Evolutionary conservation across 2,329 filamentous ascomycete genomes (phyloP), one percentile per base, ranked within the genome.

Genomic region (Xylaria sp.): DNA sequence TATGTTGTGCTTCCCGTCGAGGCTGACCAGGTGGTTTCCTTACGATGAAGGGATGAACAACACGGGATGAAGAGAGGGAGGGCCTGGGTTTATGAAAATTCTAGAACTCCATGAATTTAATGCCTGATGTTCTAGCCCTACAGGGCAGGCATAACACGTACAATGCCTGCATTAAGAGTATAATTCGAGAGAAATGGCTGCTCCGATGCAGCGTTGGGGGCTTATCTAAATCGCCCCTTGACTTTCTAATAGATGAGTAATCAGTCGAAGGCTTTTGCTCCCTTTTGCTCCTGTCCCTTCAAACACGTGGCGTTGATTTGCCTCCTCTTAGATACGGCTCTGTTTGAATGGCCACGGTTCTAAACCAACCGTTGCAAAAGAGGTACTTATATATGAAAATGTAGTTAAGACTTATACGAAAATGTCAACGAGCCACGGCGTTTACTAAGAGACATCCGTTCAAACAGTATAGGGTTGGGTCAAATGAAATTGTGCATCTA

Each of bases 11-110:
- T 71, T 1, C 72, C 71, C 0, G 68, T 71, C 0, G 69, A 72
- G 6, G 72, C 68, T 4, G 72, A 78, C 20, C 69, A 72, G 67
- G 73, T 7, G 76, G 63, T 38, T 75, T 3, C 60, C 58, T 3
- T 79, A 79, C 61, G 67, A 72, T 38, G 71, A 71, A 56, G 77
- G 0, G 57, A 68, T 20, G 71, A 74, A 33, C 76, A 75, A 11
- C 75, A 76, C 0, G 72, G 76, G 17, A 61, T 73, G 49, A 77
- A 73, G 64, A 73, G 75, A 22, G 77, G 9, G 75, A 22, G 77
- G 9, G 1, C 6, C 22, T 44, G 5, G 77, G 0, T 77, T 78
- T 13, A 73, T 79, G 73, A 73, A 76, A 54, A 74, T 5, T 73
- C 6, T 77, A 54, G 50, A 50, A 42, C 22, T 55, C 25, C n/a